phyloP scores from a whole-genome alignment of 129 eudicot genomes.

The Pseudognaphalium luteoalbum region DNA sequence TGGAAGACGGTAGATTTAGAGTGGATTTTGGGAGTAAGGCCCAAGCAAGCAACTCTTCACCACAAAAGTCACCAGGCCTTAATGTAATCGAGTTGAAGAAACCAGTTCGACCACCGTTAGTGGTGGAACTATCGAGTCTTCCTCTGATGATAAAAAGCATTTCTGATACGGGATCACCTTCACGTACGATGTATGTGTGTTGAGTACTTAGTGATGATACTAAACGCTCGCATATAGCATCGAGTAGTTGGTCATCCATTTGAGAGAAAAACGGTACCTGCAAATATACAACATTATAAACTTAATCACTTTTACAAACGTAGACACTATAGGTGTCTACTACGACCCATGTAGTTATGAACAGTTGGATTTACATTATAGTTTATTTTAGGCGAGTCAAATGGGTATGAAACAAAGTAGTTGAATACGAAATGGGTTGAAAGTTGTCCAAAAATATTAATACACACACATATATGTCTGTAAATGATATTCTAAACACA shows the following conservation, averaged over 20 bases:
- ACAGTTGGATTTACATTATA: background rate
- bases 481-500: background rate
- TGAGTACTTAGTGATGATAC: conserved; percentile 77
- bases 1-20: conserved; percentile 76
- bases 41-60: conserved; percentile 95
- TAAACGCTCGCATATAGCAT: conserved; percentile 89
- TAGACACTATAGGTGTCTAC: background rate
- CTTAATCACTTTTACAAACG: conserved; percentile 2
- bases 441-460: background rate
- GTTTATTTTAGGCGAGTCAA: background rate
- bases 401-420: background rate
- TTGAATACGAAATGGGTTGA: background rate
- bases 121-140: conserved; percentile 78
- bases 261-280: conserved; percentile 98
- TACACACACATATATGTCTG: no score
- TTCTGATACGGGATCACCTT: conserved; percentile 86
- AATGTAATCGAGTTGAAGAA: conserved; percentile 80
- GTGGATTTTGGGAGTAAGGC: conserved; percentile 73
- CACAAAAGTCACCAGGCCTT: conserved; percentile 88
- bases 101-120: conserved; percentile 83
- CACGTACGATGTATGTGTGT: conserved; percentile 84
- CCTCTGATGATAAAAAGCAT: conserved; percentile 88
- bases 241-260: conserved; percentile 88
- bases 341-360: background rate
- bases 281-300: conserved; percentile 2